Evolutionary conservation across 805 yeast species (phyloP), one percentile per base, ranked within the genome.

Genomic region (Yarrowia deformans): DNA sequence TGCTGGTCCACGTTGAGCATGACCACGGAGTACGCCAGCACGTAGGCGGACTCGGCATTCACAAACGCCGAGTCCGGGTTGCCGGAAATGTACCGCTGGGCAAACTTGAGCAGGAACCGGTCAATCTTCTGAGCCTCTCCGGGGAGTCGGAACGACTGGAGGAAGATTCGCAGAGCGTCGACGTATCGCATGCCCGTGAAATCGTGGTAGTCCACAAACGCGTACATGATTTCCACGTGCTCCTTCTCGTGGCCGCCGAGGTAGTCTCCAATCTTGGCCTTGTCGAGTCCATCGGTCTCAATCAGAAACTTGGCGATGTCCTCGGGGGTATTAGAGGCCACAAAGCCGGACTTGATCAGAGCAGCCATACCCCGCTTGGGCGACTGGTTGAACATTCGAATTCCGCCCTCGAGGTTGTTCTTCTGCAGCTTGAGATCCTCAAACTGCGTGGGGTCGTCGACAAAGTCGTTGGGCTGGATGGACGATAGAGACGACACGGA

Each of bases 121-220:
- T 95, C 99, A 76, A 95, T 94, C 76, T 95, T 94, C 80, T 95
- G 99, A 6, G 97, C 93, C 80, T 95, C 99, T 64, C 99, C 99
- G 1, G 99, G 99, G 70, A 95, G 84, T 77, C 99, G 84, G 80
- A 95, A 96, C 60, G 87, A 84, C 76, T 96, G 99, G 70, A 95
- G 83, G 75, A 92, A 92, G 16, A 80, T 82, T 73, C 99, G 85
- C 81, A 95, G 81, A 0, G 98, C 96, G 73, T 89, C 97, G 16
- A 93, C 93, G 76, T 95, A 93, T 1, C 87, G 81, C 72, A 84
- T 77, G 42, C 83, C 83, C 6, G 84, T 80, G 77, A 95, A 94
- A 69, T 93, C 91, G 88, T 95, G 88, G 72, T 84, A 80, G 75
- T 93, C 97, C 37, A 94, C 97, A 81, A 95, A 95, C 7, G 92